These are phyloP conservation scores for Dendrobium officinale DNA, from an alignment of 106 monocot species.

Conservation along the genomic window DNA sequence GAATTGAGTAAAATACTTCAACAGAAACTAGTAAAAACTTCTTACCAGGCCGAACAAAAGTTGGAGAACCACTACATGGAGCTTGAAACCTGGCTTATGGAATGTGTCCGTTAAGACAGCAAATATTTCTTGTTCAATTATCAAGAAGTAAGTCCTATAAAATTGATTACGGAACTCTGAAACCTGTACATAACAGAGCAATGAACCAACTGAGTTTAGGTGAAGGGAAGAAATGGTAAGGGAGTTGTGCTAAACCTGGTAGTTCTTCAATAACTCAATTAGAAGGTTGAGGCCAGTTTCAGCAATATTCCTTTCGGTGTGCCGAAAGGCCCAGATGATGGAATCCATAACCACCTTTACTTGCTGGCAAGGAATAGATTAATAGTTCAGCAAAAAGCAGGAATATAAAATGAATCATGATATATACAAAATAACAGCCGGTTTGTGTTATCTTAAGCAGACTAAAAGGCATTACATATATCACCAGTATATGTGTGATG, in stretches of 20 bases:
- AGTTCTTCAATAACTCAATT: constrained; percentile 85
- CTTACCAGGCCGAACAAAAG: constrained; percentile 89
- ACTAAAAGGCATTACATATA: not conserved
- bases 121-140: constrained; percentile 96
- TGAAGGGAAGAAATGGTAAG: not conserved
- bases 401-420: not conserved
- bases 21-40: not conserved
- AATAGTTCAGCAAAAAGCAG: not conserved
- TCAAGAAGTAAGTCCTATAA: constrained; percentile 82
- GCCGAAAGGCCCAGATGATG: constrained; percentile 95
- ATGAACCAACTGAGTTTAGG: not conserved
- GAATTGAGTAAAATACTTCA: not conserved
- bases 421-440: no score
- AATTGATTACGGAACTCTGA: constrained; percentile 96
- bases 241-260: constrained; percentile 43
- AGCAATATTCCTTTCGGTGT: constrained; percentile 98
- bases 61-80: constrained; percentile 89
- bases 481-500: not conserved
- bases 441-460: no score
- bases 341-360: constrained; percentile 94
- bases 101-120: constrained; percentile 96
- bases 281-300: constrained; percentile 95
- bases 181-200: constrained; percentile 23
- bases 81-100: constrained; percentile 97
- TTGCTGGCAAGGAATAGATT: constrained; percentile 46